Conservation (phyloP, 23 red algal species). For the Pyropia haitanensis region DNA sequence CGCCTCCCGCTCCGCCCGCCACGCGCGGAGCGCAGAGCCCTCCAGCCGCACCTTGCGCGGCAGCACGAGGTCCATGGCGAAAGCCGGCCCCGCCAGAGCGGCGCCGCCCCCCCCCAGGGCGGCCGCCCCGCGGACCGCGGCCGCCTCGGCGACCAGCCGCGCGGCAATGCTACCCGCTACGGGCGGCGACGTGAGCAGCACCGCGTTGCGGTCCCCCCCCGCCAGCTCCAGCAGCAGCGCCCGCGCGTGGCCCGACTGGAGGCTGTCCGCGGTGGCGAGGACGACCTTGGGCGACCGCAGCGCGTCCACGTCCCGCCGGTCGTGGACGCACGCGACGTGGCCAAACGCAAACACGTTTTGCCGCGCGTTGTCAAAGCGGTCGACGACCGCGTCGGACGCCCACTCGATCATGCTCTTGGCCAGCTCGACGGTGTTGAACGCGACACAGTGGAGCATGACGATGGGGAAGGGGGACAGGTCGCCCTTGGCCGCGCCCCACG, state of each 20-base stretch:
- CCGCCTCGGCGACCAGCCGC: not conserved
- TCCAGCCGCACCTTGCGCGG: conserved; percentile 22
- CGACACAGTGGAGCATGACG: conserved; percentile 70
- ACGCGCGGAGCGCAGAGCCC: conserved; percentile 59
- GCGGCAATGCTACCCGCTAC: conserved; percentile 62
- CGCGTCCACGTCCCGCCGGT: conserved; percentile 40
- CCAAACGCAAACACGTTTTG: conserved; percentile 86
- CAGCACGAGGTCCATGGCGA: not conserved
- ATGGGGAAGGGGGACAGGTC: conserved; percentile 41
- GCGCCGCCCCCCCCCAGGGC: too few relatives aligned
- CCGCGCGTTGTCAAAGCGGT: conserved; percentile 70
- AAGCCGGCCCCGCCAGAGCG: not conserved
- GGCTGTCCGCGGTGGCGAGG: conserved; percentile 55
- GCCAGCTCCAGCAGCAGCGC: conserved; percentile 50
- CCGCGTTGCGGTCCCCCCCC: conserved; percentile 20
- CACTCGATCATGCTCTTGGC: conserved; percentile 98
- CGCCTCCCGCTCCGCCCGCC: not conserved
- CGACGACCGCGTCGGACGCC: conserved; percentile 84
- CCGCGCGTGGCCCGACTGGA: conserved; percentile 75
- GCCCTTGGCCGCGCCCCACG: conserved; percentile 38
- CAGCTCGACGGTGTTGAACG: conserved; percentile 85
- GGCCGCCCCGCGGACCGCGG: too few relatives aligned
- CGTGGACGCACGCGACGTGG: conserved; percentile 69
- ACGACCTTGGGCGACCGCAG: conserved; percentile 78
- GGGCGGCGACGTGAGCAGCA: conserved; percentile 67